Evolutionary conservation across 1,284 basidiomycete species (phyloP).

Genomic region (Ustilago sp.): DNA sequence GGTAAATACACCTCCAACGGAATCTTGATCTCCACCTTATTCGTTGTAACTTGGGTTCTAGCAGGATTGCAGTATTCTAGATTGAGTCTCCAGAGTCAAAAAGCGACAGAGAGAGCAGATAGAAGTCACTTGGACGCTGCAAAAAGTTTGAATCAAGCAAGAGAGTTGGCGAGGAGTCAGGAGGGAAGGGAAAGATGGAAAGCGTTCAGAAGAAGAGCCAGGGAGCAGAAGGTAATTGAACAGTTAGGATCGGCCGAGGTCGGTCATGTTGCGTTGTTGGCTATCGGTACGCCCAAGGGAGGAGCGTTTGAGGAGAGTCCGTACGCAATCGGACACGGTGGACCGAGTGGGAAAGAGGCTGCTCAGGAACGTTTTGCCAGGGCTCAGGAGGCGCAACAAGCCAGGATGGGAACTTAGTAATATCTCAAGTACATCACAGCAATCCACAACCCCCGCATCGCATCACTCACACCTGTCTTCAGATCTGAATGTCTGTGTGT

Average conservation of each 20-base stretch:
- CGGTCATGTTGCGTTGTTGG: neutral
- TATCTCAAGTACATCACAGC: neutral
- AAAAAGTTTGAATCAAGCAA: slow-evolving; percentile 24
- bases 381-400: slow-evolving; percentile 5
- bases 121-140: slow-evolving; percentile 34
- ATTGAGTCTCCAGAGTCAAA: slow-evolving; percentile 36
- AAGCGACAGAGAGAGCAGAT: slow-evolving; percentile 40
- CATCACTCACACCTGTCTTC: neutral
- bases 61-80: slow-evolving; percentile 44
- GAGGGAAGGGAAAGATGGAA: slow-evolving; percentile 32
- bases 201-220: slow-evolving; percentile 25
- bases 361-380: slow-evolving; percentile 27
- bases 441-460: neutral
- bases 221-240: slow-evolving; percentile 31
- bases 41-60: slow-evolving; percentile 49
- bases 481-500: neutral
- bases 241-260: neutral
- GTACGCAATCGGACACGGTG: slow-evolving; percentile 46
- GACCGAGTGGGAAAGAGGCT: slow-evolving; percentile 45
- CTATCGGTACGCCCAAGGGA: neutral
- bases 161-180: slow-evolving; percentile 27
- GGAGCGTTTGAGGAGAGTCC: neutral
- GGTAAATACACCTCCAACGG: slow-evolving; percentile 41
- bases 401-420: neutral
- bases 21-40: slow-evolving; percentile 36